Base-by-base conservation (phyloP, 192 early-diverging fungal genomes). In the Diversispora eburnea region DNA sequence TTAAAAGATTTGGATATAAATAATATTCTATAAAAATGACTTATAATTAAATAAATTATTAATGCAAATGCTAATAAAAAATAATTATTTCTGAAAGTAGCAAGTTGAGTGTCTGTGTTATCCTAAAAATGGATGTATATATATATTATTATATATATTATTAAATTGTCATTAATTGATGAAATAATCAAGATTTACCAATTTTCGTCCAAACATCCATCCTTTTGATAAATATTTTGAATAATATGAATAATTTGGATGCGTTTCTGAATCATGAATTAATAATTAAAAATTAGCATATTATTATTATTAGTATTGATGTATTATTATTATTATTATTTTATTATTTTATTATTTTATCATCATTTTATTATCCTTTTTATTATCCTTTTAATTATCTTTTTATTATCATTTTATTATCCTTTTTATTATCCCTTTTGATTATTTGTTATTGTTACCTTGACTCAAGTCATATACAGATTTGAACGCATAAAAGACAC, bases 31-130 rank as follows among this genome's bases (percentile, higher is more conserved):
- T 83, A 83, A 43, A 84, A 39, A 72, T 86, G 79, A 17, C 80
- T 82, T 10, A 90, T 70, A 7, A 73, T 41, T 8, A 92, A 60
- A 66, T 91, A 84, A 8, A 76, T 57, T 17, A 82, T 43, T 6
- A 80, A 57, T 33, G 89, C 83, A 20, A 79, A 73, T 4, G 78
- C 55, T 1, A 94, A 81, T 41, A 79, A 68, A 6, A 79, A 80
- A 47, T 93, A 73, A 81, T 91, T 86, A 75, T 86, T 79, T 17
- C 93, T 82, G 63, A 94, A 91, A 8, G 81, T 75, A 41, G 80
- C 81, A 52, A 90, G 91, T 78, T 94, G 91, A 39, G 72, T 69
- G 75, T 93, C 91, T 74, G 86, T 88, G 77, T 91, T 91, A 75
- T 94, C 91, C 86, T 90, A 67, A 67, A 48, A 33, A 25, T n/a